These are phyloP conservation scores for Termitomyces sp. DNA, from an alignment of 768 basidiomycete species.

Conservation along the genomic window DNA sequence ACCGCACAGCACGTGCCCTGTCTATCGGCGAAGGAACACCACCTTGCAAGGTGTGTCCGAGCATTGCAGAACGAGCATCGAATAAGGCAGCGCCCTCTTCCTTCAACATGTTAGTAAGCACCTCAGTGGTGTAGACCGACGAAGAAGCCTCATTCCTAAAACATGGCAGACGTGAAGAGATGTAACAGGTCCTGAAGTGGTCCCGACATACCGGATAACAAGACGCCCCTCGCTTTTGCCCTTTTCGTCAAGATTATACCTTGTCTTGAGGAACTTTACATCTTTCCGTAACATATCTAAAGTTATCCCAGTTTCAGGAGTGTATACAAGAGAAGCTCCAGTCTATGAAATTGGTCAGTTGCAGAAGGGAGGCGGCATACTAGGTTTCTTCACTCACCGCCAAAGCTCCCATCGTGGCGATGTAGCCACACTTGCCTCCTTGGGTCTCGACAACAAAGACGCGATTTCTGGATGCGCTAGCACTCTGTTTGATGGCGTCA, in stretches of 20 bases:
- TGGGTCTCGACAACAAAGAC: slow-evolving; percentile 99
- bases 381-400: slow-evolving; percentile 58
- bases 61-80: slow-evolving; percentile 93
- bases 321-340: slow-evolving; percentile 91
- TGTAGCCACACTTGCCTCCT: slow-evolving; percentile 94
- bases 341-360: slow-evolving; percentile 42
- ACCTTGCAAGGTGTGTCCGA: slow-evolving; percentile 98
- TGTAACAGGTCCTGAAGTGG: not conserved
- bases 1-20: slow-evolving; percentile 84
- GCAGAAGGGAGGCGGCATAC: not conserved
- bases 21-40: slow-evolving; percentile 94
- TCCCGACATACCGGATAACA: slow-evolving; percentile 72
- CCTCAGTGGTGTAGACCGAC: slow-evolving; percentile 83
- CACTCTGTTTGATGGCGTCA: slow-evolving; percentile 98
- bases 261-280: slow-evolving; percentile 81
- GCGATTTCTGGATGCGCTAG: slow-evolving; percentile 90
- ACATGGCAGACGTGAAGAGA: not conserved
- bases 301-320: slow-evolving; percentile 86
- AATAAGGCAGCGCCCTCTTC: slow-evolving; percentile 91
- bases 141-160: slow-evolving; percentile 84
- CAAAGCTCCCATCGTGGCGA: slow-evolving; percentile 92
- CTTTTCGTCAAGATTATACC: slow-evolving; percentile 82
- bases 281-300: slow-evolving; percentile 80
- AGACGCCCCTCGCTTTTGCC: slow-evolving; percentile 93
- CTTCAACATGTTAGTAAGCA: slow-evolving; percentile 90